Percentiles rank a stretch among this genome's conserved stretches.
Evolutionary conservation across 176 grass and related monocot genomes (phyloP).

Genomic region (Hyparrhenia diplandra): DNA sequence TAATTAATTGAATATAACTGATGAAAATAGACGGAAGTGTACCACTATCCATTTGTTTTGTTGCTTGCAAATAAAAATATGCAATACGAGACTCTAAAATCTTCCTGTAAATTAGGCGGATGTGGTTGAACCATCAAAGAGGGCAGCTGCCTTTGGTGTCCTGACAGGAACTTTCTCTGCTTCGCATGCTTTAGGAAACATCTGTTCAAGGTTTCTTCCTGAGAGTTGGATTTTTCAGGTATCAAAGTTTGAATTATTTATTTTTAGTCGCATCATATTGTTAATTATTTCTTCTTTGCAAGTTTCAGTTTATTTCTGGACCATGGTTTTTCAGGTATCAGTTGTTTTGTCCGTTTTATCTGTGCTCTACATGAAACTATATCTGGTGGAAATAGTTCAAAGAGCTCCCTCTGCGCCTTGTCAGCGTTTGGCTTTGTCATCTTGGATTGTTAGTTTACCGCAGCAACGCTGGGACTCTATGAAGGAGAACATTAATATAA

Average conservation of each 20-base stretch:
- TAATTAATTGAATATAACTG: not conserved
- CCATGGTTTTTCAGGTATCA: slow-evolving; percentile 41
- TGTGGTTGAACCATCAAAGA: slow-evolving; percentile 47
- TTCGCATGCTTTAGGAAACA: slow-evolving; percentile 54
- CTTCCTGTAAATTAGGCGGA: slow-evolving; percentile 46
- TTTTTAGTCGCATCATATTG: not conserved
- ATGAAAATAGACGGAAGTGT: not conserved
- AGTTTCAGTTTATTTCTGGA: not conserved
- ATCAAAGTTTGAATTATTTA: not conserved
- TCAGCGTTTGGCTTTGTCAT: slow-evolving; percentile 35
- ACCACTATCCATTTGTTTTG: not conserved
- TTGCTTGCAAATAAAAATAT: not conserved
- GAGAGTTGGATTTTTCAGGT: slow-evolving; percentile 77
- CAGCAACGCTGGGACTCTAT: slow-evolving; percentile 45
- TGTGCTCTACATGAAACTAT: slow-evolving; percentile 70
- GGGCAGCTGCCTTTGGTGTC: slow-evolving; percentile 58
- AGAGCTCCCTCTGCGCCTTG: slow-evolving; percentile 21
- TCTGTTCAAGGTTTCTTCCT: slow-evolving; percentile 60
- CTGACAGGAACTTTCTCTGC: slow-evolving; percentile 67
- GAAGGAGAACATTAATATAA: slow-evolving; percentile 45
- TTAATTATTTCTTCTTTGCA: not conserved
- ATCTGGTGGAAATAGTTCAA: slow-evolving; percentile 55
- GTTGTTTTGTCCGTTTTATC: slow-evolving; percentile 44
- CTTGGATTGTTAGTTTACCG: slow-evolving; percentile 35
- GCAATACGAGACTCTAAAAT: not conserved